Base-by-base conservation (phyloP, 1,284 basidiomycete species). In the Cutaneotrichosporon sp. region DNA sequence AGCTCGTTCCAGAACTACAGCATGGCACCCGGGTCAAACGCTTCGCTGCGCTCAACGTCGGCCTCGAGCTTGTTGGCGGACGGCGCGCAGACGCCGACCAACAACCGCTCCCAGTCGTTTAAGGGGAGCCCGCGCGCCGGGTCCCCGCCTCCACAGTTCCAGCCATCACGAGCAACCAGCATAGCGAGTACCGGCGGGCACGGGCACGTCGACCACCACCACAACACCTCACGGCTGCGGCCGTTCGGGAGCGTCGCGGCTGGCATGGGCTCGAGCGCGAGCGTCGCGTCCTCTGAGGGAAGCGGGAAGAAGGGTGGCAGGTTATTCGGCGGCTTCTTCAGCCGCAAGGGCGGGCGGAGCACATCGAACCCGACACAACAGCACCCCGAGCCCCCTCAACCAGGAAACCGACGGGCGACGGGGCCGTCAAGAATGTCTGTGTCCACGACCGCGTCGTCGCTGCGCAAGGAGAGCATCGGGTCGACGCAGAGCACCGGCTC, bases 231-330 rank as follows among this genome's bases (percentile, higher is more conserved):
- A 9, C 58, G 60, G 60, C 11, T 61, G 54, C 18, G 67, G 65
- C 56, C 73, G 64, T 25, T 74, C 60, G 62, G 71, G 64, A 46
- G 67, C 64, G 16, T 68, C 62, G 45, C 68, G n/a, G 34, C 58
- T 29, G n/a, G 27, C 29, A 27, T 63, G 62, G 29, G 54, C 36
- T 61, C 59, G 7, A 53, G 22, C 36, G 65, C 63, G 31, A 58
- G 47, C 43, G 13, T 58, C 2, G 57, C 59, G 3, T 64, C 59
- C 16, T n/a, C n/a, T n/a, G 73, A 75, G 18, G 38, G 38, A 18
- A 18, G 38, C 16, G 38, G 38, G 18, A 73, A 71, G 70, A 76
- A 74, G 63, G 74, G 73, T 60, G 72, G 58, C 43, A 51, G 74
- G 0, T 70, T 77, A 55, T 63, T 78, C 11, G 72, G 38, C 38